Conservation (phyloP, 2,329 filamentous ascomycete genomes). For the Celoporthe dispersa region DNA sequence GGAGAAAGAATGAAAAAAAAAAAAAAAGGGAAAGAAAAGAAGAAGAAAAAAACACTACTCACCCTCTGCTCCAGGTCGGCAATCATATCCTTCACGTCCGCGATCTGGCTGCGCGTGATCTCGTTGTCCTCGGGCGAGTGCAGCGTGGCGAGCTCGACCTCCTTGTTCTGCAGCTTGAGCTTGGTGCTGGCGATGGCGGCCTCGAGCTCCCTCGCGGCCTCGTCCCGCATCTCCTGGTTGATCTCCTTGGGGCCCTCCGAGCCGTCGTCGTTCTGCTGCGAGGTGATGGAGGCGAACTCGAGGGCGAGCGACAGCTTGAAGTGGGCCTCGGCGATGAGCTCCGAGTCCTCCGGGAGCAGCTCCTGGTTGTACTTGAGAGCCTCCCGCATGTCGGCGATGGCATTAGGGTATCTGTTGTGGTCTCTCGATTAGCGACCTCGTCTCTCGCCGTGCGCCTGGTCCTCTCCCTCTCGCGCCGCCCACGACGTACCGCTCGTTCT, state of each 20-base stretch:
- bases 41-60: slow-evolving; percentile 31
- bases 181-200: slow-evolving; percentile 74
- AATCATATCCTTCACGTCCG: slow-evolving; percentile 78
- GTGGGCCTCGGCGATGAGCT: slow-evolving; percentile 90
- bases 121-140: slow-evolving; percentile 71
- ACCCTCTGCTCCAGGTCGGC: slow-evolving; percentile 78
- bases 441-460: not conserved
- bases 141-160: slow-evolving; percentile 66
- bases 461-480: not conserved
- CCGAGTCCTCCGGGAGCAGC: slow-evolving; percentile 79
- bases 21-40: too few species aligned
- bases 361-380: slow-evolving; percentile 79
- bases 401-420: slow-evolving; percentile 70
- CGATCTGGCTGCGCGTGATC: slow-evolving; percentile 63
- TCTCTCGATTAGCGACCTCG: not conserved
- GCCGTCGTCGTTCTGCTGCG: slow-evolving; percentile 55
- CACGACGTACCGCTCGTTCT: slow-evolving; percentile 75
- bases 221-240: slow-evolving; percentile 71
- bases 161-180: slow-evolving; percentile 71
- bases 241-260: slow-evolving; percentile 52
- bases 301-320: slow-evolving; percentile 95
- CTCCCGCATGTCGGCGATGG: slow-evolving; percentile 81
- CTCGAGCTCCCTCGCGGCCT: slow-evolving; percentile 73
- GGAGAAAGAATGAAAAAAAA: not conserved
- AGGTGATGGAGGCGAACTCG: slow-evolving; percentile 85